Base-by-base conservation (phyloP, 208 protist species). In the Blechomonas ayalai region DNA sequence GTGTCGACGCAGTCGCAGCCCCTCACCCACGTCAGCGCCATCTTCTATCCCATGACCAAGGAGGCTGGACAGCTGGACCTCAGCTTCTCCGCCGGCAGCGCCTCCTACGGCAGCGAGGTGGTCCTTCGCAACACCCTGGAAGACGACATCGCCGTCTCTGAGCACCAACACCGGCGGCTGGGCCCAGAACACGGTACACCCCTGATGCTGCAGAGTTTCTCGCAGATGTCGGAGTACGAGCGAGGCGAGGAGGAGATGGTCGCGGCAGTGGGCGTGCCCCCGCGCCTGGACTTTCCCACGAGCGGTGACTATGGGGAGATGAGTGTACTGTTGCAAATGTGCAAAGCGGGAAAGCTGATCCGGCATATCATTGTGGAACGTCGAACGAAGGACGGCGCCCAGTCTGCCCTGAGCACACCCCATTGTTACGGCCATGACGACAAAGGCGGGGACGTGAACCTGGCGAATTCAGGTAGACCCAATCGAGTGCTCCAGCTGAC, bases 241-340 rank as follows among this genome's bases (percentile, higher is more conserved):
- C 20, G 0, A 18, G 20, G 8, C 15, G 13, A 29, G 16, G 10
- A 29, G 19, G 41, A 36, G n/a, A 26, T 15, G 24, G 4, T 34
- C 20, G 16, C 53, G 13, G 41, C 42, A 12, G 43, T 52, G n/a
- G 67, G 57, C 0, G 48, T 87, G 37, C 68, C 79, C 13, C 83
- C 83, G 0, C 71, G 85, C 0, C 65, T 93, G 26, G 62, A 87
- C 66, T 93, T 89, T 45, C 66, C 80, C 9, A 80, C 66, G 9
- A 86, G 62, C 24, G 49, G 46, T 1, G 75, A 90, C 39, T 42
- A 23, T 22, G 53, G 68, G 10, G 78, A 93, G 47, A 63, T 90
- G 46, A 75, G 61, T 38, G 34, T 65, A 19, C 46, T 85, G 37
- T 49, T 93, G 15, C 48, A 52, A 20, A 63, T 69, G 23, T 69